A percentile compares a stretch with the other conserved stretches of the same genome.
phyloP scores from a whole-genome alignment of 495 filamentous ascomycete genomes.

The Symbiotaphrina buchneri region DNA sequence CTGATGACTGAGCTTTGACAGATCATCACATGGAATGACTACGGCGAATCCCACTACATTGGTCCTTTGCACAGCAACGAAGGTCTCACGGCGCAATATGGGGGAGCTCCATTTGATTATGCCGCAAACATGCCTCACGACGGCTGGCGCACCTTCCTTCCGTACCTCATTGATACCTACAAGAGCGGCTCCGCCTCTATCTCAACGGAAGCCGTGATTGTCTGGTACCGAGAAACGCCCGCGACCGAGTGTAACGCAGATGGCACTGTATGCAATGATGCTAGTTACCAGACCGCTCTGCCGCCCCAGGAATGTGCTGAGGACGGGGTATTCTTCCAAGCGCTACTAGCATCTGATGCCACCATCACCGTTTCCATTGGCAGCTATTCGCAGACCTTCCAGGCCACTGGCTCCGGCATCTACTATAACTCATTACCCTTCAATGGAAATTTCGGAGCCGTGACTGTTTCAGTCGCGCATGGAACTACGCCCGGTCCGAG shows the following conservation, averaged over 20 bases:
- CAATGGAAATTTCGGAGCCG: constrained; percentile 22
- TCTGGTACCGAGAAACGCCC: constrained; percentile 38
- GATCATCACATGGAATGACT: constrained; percentile 50
- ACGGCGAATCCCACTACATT: constrained; percentile 56
- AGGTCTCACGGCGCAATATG: too few relatives aligned
- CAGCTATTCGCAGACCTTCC: constrained; percentile 14
- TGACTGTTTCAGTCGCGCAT: constrained; percentile 24
- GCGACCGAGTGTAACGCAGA: constrained; percentile 12
- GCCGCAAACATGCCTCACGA: constrained; percentile 26
- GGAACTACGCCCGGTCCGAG: constrained; percentile 11
- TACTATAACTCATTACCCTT: constrained; percentile 28
- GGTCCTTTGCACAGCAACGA: constrained; percentile 31
- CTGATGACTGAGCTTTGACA: too few relatives aligned
- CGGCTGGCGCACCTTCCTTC: constrained; percentile 29
- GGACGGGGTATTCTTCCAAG: constrained; percentile 19
- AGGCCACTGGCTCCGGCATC: constrained; percentile 20
- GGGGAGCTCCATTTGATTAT: constrained; percentile 24
- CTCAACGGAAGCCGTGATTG: constrained; percentile 25
- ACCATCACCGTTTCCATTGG: constrained; percentile 28
- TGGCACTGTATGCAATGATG: constrained; percentile 18
- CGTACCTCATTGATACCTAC: constrained; percentile 24
- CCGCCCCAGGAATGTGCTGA: constrained; percentile 9
- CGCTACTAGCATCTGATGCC: constrained; percentile 9
- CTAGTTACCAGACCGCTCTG: constrained; percentile 6
- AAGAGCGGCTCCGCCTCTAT: constrained; percentile 10